Conservation (phyloP, 164 flowering plant species). For the Sextonia rubra region DNA sequence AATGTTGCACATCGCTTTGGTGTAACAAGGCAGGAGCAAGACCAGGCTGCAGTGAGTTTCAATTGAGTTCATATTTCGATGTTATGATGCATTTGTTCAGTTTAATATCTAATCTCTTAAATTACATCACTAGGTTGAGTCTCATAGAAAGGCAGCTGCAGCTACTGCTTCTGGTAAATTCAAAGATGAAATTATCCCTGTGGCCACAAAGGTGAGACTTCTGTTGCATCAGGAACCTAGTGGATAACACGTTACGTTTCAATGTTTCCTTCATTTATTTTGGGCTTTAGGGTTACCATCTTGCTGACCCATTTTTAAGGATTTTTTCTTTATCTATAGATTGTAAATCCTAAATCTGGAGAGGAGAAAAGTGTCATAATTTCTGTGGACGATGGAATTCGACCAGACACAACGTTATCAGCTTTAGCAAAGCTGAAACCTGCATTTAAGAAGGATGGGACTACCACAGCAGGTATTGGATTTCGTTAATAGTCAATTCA, state of each 20-base stretch:
- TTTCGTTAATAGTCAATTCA: not conserved
- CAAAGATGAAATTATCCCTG: slow-evolving; percentile 93
- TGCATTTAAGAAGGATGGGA: slow-evolving; percentile 83
- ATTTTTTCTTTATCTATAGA: slow-evolving; percentile 27
- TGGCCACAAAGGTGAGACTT: slow-evolving; percentile 63
- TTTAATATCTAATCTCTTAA: not conserved
- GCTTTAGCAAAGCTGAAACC: slow-evolving; percentile 75
- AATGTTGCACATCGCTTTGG: slow-evolving; percentile 93
- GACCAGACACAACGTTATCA: slow-evolving; percentile 53
- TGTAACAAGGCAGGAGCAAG: slow-evolving; percentile 88
- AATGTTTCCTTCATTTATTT: not conserved
- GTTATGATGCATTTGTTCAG: not conserved
- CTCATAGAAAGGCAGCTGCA: slow-evolving; percentile 89
- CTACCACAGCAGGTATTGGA: slow-evolving; percentile 91
- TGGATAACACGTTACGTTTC: not conserved
- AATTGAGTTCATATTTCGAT: not conserved
- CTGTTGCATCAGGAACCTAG: not conserved
- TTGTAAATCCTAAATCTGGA: slow-evolving; percentile 91
- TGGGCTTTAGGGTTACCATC: not conserved
- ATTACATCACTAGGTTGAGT: slow-evolving; percentile 56
- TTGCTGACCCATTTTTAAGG: not conserved
- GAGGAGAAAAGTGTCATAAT: slow-evolving; percentile 67
- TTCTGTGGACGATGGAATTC: slow-evolving; percentile 91
- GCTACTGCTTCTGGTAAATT: slow-evolving; percentile 94
- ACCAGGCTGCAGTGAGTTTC: slow-evolving; percentile 89